Evolutionary conservation across 164 flowering plant species (phyloP), one percentile per base, ranked within the genome.

Genomic region (Annona squamosa): DNA sequence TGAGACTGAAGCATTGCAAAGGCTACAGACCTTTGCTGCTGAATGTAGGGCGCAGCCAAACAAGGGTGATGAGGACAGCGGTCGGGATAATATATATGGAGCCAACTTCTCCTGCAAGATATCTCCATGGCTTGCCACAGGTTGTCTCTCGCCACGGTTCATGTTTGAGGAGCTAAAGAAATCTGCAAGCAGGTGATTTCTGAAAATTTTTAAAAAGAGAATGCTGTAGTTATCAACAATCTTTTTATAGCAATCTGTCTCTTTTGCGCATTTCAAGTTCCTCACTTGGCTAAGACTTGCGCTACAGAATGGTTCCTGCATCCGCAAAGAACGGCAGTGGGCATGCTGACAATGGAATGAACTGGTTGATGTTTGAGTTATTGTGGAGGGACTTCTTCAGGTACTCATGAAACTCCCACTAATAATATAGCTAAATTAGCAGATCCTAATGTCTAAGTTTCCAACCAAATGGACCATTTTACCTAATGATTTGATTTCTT

Each of bases 331-430:
- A 80, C 78, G 89, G 81, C 41, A 77, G 72, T 68, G 85, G 87
- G 71, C 62, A 84, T 69, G 46, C 81, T 68, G 89, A 82, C 63
- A 77, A 81, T 72, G 95, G 94, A 71, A 83, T 80, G 81, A 91
- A 87, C 84, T 93, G 98, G 98, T 78, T 95, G 87, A 85, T 90
- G 93, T 87, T 81, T 81, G 98, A 95, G 81, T 78, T 93, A 77
- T 57, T 93, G 78, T 95, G 99, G 99, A 95, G 99, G 89, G 99
- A 95, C 79, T 95, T 95, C 87, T 95, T 93, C 92, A 95, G 99
- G 97, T 91, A 75, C 26, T 46, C 3, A 5, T 4, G 1, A 62
- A 44, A 44, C 57, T n/a, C 13, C 26, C 18, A 37, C 48, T 65
- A 12, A 1, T 19, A 37, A 59, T 18, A 16, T 17, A n/a, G 44